These are phyloP conservation scores for Leishmania braziliensis DNA, from an alignment of 208 protist species.

Conservation along the genomic window DNA sequence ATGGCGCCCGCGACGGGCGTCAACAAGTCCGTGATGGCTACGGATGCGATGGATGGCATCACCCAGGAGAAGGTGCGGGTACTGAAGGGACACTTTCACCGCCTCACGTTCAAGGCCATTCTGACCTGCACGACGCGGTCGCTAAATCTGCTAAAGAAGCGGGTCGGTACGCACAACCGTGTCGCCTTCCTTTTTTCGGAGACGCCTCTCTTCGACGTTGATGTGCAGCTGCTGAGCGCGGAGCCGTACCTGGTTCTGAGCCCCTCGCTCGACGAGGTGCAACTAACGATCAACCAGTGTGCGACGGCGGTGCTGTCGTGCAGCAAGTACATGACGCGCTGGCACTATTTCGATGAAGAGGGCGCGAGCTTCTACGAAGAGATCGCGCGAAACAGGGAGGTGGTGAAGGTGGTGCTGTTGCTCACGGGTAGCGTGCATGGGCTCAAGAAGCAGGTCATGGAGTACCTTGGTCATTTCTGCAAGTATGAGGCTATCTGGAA, in stretches of 20 bases:
- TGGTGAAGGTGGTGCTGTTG: conserved; percentile 95
- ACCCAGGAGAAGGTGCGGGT: conserved; percentile 32
- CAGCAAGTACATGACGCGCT: conserved; percentile 91
- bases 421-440: conserved; percentile 93
- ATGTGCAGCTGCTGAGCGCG: conserved; percentile 92
- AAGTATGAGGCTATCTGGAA: conserved; percentile 96
- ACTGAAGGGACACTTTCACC: conserved; percentile 91
- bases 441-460: conserved; percentile 93
- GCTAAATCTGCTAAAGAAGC: conserved; percentile 92
- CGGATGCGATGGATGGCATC: background rate
- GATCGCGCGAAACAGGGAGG: conserved; percentile 94
- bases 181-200: conserved; percentile 93
- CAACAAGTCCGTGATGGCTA: no score
- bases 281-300: conserved; percentile 95
- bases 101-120: conserved; percentile 93
- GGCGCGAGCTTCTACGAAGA: conserved; percentile 90
- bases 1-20: background rate
- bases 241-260: conserved; percentile 93
- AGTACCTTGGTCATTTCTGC: conserved; percentile 92
- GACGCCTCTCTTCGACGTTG: conserved; percentile 95
- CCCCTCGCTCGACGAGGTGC: conserved; percentile 95
- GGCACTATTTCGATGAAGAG: conserved; percentile 68
- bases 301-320: conserved; percentile 90
- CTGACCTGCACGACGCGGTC: conserved; percentile 90
- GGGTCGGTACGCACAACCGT: conserved; percentile 89